Conservation (phyloP, 192 early-diverging fungal genomes). For the Dimargaris cristalligena region DNA sequence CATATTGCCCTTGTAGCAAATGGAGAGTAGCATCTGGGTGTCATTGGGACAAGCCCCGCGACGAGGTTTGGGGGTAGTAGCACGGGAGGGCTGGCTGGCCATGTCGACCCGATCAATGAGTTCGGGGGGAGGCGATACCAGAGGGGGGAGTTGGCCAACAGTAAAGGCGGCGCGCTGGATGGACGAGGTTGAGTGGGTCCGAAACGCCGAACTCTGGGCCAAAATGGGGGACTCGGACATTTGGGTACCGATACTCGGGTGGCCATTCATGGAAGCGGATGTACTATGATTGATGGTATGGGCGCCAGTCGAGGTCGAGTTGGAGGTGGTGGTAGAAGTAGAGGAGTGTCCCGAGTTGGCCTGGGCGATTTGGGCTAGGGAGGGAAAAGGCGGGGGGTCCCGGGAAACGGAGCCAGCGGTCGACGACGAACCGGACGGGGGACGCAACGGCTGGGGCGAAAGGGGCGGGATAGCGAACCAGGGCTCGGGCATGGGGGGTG, state of each 20-base stretch:
- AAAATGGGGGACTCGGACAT: neutral
- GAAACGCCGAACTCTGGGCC: neutral
- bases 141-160: neutral
- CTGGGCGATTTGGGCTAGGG: too few relatives aligned
- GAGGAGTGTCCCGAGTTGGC: too few relatives aligned
- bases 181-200: neutral
- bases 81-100: neutral
- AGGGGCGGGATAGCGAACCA: too few relatives aligned
- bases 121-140: neutral
- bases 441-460: too few relatives aligned
- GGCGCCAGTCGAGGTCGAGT: neutral
- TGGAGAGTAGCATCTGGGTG: slow-evolving; percentile 42
- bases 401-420: too few relatives aligned
- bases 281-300: neutral
- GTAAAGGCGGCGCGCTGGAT: neutral
- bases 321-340: too few relatives aligned
- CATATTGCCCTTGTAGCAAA: slow-evolving; percentile 62
- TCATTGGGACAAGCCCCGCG: slow-evolving; percentile 18
- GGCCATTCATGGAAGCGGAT: neutral
- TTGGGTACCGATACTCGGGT: neutral
- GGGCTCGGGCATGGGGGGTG: too few relatives aligned
- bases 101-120: neutral
- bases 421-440: too few relatives aligned
- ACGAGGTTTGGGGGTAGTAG: neutral
- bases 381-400: too few relatives aligned